phyloP scores from a whole-genome alignment of 441 rosid species.

The Manihot esculenta region DNA sequence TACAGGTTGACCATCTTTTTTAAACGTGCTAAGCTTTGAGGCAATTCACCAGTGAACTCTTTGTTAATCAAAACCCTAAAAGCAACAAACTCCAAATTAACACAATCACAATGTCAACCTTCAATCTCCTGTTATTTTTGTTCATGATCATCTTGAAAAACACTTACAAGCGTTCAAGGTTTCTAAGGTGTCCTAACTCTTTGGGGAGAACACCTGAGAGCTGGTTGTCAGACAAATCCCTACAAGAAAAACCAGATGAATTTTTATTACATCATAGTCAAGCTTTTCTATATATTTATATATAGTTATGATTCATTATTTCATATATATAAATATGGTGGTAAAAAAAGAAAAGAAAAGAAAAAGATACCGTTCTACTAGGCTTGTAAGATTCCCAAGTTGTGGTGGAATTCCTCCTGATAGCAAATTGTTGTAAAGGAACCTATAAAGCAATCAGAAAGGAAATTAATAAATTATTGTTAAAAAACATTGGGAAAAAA shows the following conservation, averaged over 20 bases:
- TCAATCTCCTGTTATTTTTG: no score
- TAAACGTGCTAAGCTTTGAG: background rate
- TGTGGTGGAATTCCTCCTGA: slow-evolving; percentile 13
- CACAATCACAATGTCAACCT: no score
- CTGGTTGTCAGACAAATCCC: slow-evolving; percentile 12
- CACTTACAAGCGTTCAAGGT: background rate
- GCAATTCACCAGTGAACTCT: background rate
- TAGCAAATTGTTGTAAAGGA: background rate
- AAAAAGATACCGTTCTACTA: background rate
- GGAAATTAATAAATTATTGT: no score
- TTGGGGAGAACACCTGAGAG: background rate
- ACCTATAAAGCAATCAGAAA: background rate
- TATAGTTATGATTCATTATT: no score
- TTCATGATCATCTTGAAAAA: background rate
- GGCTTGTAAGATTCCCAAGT: slow-evolving; percentile 4
- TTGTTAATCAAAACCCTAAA: slow-evolving; percentile 3
- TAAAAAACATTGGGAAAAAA: no score
- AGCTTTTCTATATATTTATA: background rate
- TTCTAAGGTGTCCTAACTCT: background rate
- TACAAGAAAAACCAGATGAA: background rate
- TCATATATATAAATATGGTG: background rate
- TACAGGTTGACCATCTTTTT: slow-evolving; percentile 5
- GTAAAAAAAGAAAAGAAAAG: background rate
- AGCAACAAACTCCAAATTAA: no score
- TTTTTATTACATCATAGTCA: background rate